Evolutionary conservation across 2,329 filamentous ascomycete species (phyloP).

Genomic region (Fusarium sp.): DNA sequence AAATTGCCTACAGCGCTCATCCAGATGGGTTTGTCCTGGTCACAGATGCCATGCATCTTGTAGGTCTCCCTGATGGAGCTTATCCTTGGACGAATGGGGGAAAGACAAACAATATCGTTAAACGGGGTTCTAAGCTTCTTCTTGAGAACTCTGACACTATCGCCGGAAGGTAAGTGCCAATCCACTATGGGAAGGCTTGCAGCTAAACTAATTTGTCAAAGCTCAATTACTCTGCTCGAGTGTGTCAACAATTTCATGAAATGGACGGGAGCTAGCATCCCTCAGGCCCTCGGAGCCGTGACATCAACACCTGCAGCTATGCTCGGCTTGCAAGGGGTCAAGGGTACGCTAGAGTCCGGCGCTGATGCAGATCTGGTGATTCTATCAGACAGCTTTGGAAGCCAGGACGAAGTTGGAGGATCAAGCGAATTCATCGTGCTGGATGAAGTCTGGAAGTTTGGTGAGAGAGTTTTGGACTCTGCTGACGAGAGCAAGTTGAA

Average conservation of each 20-base stretch:
- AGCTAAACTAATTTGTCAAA: conserved; percentile 46
- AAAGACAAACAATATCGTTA: conserved; percentile 68
- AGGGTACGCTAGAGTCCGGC: conserved; percentile 72
- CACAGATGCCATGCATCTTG: conserved; percentile 90
- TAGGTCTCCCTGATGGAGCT: conserved; percentile 83
- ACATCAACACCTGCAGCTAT: conserved; percentile 82
- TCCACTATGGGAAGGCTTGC: neutral
- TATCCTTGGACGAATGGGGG: conserved; percentile 88
- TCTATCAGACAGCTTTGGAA: conserved; percentile 63
- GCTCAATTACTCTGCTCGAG: conserved; percentile 79
- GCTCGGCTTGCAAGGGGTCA: conserved; percentile 73
- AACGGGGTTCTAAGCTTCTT: conserved; percentile 77
- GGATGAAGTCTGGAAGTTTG: conserved; percentile 87
- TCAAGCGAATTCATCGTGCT: conserved; percentile 66
- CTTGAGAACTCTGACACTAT: conserved; percentile 83
- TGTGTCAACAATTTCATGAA: conserved; percentile 84
- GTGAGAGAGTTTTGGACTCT: conserved; percentile 59
- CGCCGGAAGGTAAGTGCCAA: conserved; percentile 73
- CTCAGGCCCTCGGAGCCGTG: conserved; percentile 76
- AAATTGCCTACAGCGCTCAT: conserved; percentile 89
- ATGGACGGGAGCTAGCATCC: conserved; percentile 76
- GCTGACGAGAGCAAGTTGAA: conserved; percentile 28
- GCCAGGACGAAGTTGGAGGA: conserved; percentile 45
- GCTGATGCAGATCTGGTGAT: conserved; percentile 78
- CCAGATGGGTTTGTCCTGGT: conserved; percentile 88